Evolutionary conservation across 169 alveolate species (phyloP), one percentile per base, ranked within the genome.

Genomic region (Perkinsus chesapeaki): DNA sequence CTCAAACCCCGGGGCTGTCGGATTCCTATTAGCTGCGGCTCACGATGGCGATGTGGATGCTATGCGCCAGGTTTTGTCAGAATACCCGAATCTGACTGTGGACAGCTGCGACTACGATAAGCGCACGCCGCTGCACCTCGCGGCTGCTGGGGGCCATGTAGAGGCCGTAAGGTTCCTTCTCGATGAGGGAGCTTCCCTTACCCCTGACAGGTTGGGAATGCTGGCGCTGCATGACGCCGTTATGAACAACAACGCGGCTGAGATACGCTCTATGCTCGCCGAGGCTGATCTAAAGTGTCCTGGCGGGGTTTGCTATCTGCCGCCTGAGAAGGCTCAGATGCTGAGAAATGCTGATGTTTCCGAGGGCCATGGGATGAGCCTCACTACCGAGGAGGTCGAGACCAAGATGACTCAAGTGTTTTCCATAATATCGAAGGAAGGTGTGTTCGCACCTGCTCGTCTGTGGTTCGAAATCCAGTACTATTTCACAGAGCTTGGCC

Each of bases 51-150:
- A 60, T 16, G 82, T 60, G 31, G 82, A 60, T 7, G 82, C 12
- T 27, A 60, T 60, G 82, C 82, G 82, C 31, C 82, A 23, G 1
- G 82, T 60, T 7, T 16, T 60, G 27, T 7, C 82, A 7, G 36
- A 60, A 34, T 0, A 60, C 82, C 31, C 82, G 23, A 23, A 34
- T 16, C 31, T 60, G 82, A 60, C 82, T 9, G 82, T 91, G 82
- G n/a, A 39, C 93, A 48, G 82, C 39, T 37, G 37, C 27, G 93
- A 91, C 39, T 91, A 91, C 73, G 93, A 91, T 39, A 27, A 39
- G 73, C 93, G 93, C 73, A 91, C 93, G 73, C 93, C 93, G 1
- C 93, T 91, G 82, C 93, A 91, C 43, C 43, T 91, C 48, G 93
- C 93, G 39, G 93, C 93, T 19, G 36, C 47, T 36, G 38, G 39